Evolutionary conservation across 73 alveolate species (phyloP).

Genomic region (Stentor roeselii): DNA sequence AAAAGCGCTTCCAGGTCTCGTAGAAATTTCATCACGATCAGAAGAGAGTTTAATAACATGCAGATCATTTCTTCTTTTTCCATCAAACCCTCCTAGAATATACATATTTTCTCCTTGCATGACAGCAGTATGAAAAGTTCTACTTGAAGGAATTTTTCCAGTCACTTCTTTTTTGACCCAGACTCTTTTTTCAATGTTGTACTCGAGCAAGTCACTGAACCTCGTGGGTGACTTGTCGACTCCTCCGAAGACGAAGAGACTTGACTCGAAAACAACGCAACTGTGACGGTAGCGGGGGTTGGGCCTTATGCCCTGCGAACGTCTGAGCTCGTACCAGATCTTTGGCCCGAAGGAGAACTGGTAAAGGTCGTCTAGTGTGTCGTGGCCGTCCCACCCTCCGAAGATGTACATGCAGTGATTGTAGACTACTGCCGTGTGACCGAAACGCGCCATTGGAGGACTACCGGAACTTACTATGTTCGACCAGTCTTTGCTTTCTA

Average conservation of each 20-base stretch:
- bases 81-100: conserved; percentile 64
- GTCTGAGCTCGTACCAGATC: conserved; percentile 46
- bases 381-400: conserved; percentile 97
- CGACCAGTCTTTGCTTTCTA: conserved; percentile 40
- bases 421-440: conserved; percentile 79
- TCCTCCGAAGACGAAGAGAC: conserved; percentile 80
- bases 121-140: conserved; percentile 77
- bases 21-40: not conserved
- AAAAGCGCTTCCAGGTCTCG: not conserved
- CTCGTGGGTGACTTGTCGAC: conserved; percentile 67
- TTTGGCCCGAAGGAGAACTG: conserved; percentile 67
- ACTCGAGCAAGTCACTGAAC: conserved; percentile 63
- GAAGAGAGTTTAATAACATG: not conserved
- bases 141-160: conserved; percentile 61
- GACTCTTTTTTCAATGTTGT: conserved; percentile 49
- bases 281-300: conserved; percentile 72
- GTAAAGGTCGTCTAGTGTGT: conserved; percentile 83
- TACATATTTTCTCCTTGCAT: conserved; percentile 43
- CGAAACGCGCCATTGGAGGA: conserved; percentile 64
- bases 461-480: conserved; percentile 25
- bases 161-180: conserved; percentile 26
- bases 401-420: conserved; percentile 74
- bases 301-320: conserved; percentile 41
- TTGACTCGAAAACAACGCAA: conserved; percentile 64
- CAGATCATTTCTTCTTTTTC: conserved; percentile 22